Percentiles rank a stretch among this genome's conserved stretches.
These are phyloP conservation scores for Monosporascus sp. DNA, from an alignment of 2,329 filamentous ascomycete genomes.

Conservation along the genomic window DNA sequence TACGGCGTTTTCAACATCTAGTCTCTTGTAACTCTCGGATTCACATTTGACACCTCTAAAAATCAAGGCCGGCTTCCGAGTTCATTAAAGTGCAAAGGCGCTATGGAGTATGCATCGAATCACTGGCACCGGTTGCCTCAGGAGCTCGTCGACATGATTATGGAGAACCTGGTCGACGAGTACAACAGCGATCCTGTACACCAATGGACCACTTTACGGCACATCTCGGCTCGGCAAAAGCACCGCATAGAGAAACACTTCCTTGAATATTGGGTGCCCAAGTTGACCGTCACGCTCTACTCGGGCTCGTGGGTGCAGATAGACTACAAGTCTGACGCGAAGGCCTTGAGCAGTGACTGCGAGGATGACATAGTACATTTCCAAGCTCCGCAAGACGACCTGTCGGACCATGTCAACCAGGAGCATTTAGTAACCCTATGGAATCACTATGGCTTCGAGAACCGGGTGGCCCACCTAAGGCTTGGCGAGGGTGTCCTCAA, in stretches of 20 bases:
- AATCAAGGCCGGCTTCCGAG: too few relatives aligned
- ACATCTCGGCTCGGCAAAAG: conserved; percentile 9
- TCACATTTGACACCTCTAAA: too few relatives aligned
- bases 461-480: conserved; percentile 11
- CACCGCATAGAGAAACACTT: conserved; percentile 12
- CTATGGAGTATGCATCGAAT: not conserved
- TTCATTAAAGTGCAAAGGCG: not conserved
- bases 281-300: conserved; percentile 12
- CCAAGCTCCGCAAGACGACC: conserved; percentile 1
- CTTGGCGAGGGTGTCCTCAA: conserved; percentile 11
- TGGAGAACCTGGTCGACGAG: conserved; percentile 10
- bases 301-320: conserved; percentile 12
- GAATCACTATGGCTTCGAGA: conserved; percentile 12
- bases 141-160: conserved; percentile 13
- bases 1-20: too few relatives aligned
- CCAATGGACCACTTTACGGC: conserved; percentile 14
- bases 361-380: conserved; percentile 6
- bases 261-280: conserved; percentile 10
- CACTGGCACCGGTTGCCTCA: conserved; percentile 2
- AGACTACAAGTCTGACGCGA: conserved; percentile 7
- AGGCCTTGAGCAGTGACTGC: not conserved
- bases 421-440: conserved; percentile 7
- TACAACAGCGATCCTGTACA: conserved; percentile 12
- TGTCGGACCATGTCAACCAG: conserved; percentile 3
- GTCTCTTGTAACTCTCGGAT: too few relatives aligned